Conservation (phyloP, 805 yeast genomes). For the Kodamaea neixiangensis region DNA sequence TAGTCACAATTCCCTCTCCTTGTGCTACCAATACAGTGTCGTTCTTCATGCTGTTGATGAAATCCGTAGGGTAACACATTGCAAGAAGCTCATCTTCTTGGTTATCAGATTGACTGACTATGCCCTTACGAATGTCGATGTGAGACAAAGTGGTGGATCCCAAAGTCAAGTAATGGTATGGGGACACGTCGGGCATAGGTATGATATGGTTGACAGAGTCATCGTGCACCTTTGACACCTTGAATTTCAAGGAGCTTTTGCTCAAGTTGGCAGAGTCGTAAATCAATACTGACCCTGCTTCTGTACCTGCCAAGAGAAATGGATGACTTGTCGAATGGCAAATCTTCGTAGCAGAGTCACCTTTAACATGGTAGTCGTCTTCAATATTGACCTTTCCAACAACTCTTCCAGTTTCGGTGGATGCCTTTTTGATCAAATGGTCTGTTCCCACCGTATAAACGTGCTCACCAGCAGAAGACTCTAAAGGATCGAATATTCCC, state of each 20-base stretch:
- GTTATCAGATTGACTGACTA: slow-evolving; percentile 70
- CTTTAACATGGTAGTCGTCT: slow-evolving; percentile 20
- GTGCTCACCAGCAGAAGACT: slow-evolving; percentile 45
- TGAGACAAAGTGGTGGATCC: slow-evolving; percentile 83
- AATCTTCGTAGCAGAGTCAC: slow-evolving; percentile 44
- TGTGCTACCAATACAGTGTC: slow-evolving; percentile 76
- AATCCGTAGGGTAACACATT: slow-evolving; percentile 63
- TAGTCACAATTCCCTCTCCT: slow-evolving; percentile 86
- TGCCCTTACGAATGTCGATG: slow-evolving; percentile 75
- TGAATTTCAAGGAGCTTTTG: slow-evolving; percentile 40
- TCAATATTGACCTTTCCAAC: slow-evolving; percentile 47
- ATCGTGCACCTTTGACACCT: slow-evolving; percentile 61
- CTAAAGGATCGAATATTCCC: slow-evolving; percentile 60
- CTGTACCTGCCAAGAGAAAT: slow-evolving; percentile 62
- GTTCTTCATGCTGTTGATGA: slow-evolving; percentile 48
- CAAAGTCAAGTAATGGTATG: slow-evolving; percentile 74
- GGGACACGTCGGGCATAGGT: slow-evolving; percentile 67
- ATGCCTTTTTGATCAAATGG: slow-evolving; percentile 72
- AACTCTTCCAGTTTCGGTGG: slow-evolving; percentile 74
- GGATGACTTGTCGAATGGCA: slow-evolving; percentile 48
- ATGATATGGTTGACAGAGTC: slow-evolving; percentile 77
- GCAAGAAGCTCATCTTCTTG: slow-evolving; percentile 92
- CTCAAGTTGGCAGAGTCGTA: slow-evolving; percentile 58
- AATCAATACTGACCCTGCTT: slow-evolving; percentile 65
- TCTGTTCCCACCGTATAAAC: slow-evolving; percentile 80